Evolutionary conservation across 2,329 filamentous ascomycete genomes (phyloP).

Genomic region (Diaporthe sp.): DNA sequence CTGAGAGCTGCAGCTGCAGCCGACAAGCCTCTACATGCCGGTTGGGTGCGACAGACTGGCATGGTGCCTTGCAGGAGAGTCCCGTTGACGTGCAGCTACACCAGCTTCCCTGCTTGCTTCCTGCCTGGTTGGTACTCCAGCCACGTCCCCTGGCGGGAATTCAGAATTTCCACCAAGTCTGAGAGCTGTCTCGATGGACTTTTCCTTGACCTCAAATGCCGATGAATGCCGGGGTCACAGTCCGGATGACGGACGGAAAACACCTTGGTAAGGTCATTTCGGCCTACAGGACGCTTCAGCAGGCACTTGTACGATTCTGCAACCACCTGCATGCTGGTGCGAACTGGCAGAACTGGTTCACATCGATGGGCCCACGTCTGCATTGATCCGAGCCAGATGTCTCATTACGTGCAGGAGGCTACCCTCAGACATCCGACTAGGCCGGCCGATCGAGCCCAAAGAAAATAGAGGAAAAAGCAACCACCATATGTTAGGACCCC

Average conservation of each 20-base stretch:
- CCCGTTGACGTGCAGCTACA: conserved; percentile 16
- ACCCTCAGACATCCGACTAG: conserved; percentile 10
- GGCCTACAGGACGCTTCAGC: conserved; percentile 16
- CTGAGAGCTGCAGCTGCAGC: not conserved
- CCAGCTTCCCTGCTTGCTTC: not conserved
- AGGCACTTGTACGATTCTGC: conserved; percentile 28
- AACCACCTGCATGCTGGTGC: conserved; percentile 20
- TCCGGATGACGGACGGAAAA: not conserved
- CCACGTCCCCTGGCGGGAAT: not conserved
- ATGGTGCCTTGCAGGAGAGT: conserved; percentile 16
- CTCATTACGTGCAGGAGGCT: conserved; percentile 21
- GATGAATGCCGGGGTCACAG: not conserved
- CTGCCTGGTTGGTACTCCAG: not conserved
- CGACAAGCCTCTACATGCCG: conserved; percentile 10
- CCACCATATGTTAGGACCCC: not conserved
- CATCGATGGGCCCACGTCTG: conserved; percentile 18
- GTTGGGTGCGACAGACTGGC: not conserved
- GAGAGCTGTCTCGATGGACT: not conserved
- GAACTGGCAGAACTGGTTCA: not conserved
- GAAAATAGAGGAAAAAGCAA: not conserved
- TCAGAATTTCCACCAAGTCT: not conserved
- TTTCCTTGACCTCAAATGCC: not conserved
- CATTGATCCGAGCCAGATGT: conserved; percentile 24
- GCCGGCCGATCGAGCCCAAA: not conserved
- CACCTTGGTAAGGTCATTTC: conserved; percentile 23